Evolutionary conservation across 495 filamentous ascomycete genomes (phyloP), one percentile per base, ranked within the genome.

Genomic region (Penicillium argentinense): DNA sequence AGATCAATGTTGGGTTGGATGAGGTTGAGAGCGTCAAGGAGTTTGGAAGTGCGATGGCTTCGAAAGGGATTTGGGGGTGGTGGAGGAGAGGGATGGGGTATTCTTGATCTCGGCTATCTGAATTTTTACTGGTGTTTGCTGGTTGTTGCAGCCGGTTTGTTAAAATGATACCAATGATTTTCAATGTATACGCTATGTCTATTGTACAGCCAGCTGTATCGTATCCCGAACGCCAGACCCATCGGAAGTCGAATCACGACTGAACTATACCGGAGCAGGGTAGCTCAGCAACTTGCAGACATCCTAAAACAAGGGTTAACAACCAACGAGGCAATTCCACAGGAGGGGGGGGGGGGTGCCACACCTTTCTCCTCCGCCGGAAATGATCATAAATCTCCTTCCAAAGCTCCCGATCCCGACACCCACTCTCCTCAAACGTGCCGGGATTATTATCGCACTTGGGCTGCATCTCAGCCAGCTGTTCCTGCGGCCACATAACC

Each of bases 301-400:
- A 36, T 77, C 73, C 72, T 76, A 56, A 41, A 37, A 28, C 26
- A 19, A 29, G 8, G 12, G n/a, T 12, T 13, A n/a, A 28, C 9
- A 18, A n/a, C n/a, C n/a, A n/a, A n/a, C n/a, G n/a, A n/a, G n/a
- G n/a, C n/a, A n/a, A n/a, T n/a, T n/a, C n/a, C n/a, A n/a, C n/a
- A n/a, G n/a, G n/a, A n/a, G n/a, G 11, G 18, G 9, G 12, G 1
- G 8, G 17, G 9, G n/a, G 12, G 0, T 14, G 0, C 67, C 73
- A 21, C 55, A 83, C 84, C 74, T 79, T 79, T 55, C 86, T 71
- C 47, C 78, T 71, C 36, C 72, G 59, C 23, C 76, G 67, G 55
- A 88, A 91, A 55, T 88, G 83, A 44, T 78, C 69, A 67, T 88
- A 91, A 39, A 89, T 62, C n/a, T 73, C 68, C 62, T 80, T 80